Conservation (phyloP, 164 flowering plant species). For the Buxus sempervirens region DNA sequence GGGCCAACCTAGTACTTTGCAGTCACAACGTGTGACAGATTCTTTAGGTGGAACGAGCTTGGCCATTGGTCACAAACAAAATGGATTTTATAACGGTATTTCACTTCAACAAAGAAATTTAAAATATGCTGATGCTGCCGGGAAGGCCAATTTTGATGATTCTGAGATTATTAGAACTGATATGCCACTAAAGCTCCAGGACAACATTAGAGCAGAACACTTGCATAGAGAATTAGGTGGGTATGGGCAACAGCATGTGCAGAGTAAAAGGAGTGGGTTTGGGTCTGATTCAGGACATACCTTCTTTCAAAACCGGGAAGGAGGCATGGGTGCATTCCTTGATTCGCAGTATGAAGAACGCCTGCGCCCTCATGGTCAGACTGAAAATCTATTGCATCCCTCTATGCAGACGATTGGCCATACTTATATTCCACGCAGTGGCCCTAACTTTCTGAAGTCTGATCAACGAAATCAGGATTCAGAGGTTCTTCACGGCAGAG, state of each 20-base stretch:
- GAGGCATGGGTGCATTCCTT: conserved; percentile 1
- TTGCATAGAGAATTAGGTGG: conserved; percentile 5
- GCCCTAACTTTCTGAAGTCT: conserved; percentile 2
- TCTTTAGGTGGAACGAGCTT: not conserved
- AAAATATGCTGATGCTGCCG: not conserved
- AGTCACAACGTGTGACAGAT: conserved; percentile 8
- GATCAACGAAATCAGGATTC: conserved; percentile 9
- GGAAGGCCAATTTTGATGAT: conserved; percentile 5
- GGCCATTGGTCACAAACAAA: conserved; percentile 1
- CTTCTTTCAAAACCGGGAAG: conserved; percentile 1
- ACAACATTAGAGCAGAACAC: not conserved
- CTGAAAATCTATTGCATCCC: conserved; percentile 7
- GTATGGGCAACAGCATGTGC: conserved; percentile 13
- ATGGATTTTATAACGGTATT: conserved; percentile 4
- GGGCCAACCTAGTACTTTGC: conserved; percentile 7
- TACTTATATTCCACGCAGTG: conserved; percentile 5
- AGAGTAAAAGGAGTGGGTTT: conserved; percentile 5
- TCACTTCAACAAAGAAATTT: conserved; percentile 4
- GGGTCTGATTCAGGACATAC: conserved; percentile 1
- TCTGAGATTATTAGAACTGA: conserved; percentile 4
- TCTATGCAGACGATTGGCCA: not conserved
- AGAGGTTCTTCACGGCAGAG: conserved; percentile 3
- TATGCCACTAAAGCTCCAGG: not conserved
- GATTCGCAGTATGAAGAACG: conserved; percentile 8
- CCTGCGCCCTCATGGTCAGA: conserved; percentile 5